Percentiles rank a stretch among this genome's conserved stretches.
These are phyloP conservation scores for Epicoccum sorghinum DNA, from an alignment of 2,329 filamentous ascomycete species.

Conservation along the genomic window DNA sequence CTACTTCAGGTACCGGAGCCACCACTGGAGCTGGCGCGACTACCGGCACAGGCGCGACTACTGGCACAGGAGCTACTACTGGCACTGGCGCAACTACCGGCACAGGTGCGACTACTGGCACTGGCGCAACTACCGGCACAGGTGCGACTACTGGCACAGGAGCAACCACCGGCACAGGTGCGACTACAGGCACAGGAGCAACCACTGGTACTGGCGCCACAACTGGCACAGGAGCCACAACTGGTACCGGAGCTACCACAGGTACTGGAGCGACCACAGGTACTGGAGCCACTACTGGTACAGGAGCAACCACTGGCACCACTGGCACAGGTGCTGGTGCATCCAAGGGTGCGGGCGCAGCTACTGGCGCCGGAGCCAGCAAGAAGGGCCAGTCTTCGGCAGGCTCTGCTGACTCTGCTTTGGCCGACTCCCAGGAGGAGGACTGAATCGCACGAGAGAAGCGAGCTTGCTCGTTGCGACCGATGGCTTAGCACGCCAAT, in stretches of 20 bases:
- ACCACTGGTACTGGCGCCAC: neutral
- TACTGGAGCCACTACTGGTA: constrained; percentile 3
- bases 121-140: constrained; percentile 1
- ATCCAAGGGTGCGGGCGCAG: constrained; percentile 3
- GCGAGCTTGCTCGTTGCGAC: neutral
- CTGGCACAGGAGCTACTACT: neutral
- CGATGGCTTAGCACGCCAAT: neutral
- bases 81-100: neutral
- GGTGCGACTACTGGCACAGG: constrained; percentile 14
- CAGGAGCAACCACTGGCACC: neutral
- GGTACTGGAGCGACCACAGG: constrained; percentile 2
- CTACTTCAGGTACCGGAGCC: neutral
- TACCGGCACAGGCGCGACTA: neutral
- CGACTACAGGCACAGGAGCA: constrained; percentile 10
- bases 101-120: neutral
- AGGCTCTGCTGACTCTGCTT: constrained; percentile 17
- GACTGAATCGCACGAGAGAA: constrained; percentile 11
- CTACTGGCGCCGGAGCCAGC: constrained; percentile 3
- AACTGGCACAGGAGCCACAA: neutral
- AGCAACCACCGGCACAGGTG: constrained; percentile 10
- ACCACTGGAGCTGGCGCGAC: neutral
- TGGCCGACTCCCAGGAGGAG: constrained; percentile 24
- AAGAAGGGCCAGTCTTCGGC: constrained; percentile 1
- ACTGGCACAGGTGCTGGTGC: constrained; percentile 7
- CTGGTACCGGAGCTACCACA: neutral